phyloP scores from a whole-genome alignment of 2,329 filamentous ascomycete genomes.

The Byssoonygena ceratinophila region DNA sequence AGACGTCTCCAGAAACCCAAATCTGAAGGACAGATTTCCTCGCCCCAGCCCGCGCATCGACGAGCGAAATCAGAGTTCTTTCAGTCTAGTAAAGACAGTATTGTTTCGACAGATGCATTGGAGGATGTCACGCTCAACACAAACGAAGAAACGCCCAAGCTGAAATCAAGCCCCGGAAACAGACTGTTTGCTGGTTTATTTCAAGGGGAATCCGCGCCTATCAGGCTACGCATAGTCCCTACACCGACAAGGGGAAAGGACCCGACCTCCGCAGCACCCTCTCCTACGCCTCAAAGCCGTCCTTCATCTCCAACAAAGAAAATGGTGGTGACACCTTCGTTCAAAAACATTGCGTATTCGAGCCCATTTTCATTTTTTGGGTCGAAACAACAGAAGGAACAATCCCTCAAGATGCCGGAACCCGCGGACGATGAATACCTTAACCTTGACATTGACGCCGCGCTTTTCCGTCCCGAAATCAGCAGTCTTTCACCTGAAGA shows the following conservation, averaged over 20 bases:
- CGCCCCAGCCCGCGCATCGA: slow-evolving; percentile 7
- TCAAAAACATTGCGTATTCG: slow-evolving; percentile 28
- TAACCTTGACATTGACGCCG: slow-evolving; percentile 44
- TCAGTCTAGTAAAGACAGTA: background rate
- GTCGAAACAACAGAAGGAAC: slow-evolving; percentile 27
- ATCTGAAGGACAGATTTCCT: background rate
- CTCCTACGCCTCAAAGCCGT: background rate
- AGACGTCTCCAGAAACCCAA: background rate
- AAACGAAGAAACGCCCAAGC: slow-evolving; percentile 7
- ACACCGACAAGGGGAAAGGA: background rate
- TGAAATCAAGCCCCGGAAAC: slow-evolving; percentile 8
- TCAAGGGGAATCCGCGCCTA: slow-evolving; percentile 15
- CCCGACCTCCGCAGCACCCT: background rate
- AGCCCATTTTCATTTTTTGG: slow-evolving; percentile 37
- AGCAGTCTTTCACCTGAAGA: slow-evolving; percentile 42
- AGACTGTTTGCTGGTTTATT: slow-evolving; percentile 14
- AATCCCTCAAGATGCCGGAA: slow-evolving; percentile 24
- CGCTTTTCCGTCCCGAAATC: slow-evolving; percentile 45
- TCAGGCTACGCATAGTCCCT: slow-evolving; percentile 10
- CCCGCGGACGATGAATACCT: slow-evolving; percentile 44
- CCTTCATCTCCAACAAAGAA: slow-evolving; percentile 19
- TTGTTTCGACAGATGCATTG: slow-evolving; percentile 2
- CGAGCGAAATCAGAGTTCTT: slow-evolving; percentile 10
- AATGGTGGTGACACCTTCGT: slow-evolving; percentile 24
- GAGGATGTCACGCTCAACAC: slow-evolving; percentile 12